These are phyloP conservation scores for Heterobasidion occidentale DNA, from an alignment of 1,284 basidiomycete genomes.

Conservation along the genomic window DNA sequence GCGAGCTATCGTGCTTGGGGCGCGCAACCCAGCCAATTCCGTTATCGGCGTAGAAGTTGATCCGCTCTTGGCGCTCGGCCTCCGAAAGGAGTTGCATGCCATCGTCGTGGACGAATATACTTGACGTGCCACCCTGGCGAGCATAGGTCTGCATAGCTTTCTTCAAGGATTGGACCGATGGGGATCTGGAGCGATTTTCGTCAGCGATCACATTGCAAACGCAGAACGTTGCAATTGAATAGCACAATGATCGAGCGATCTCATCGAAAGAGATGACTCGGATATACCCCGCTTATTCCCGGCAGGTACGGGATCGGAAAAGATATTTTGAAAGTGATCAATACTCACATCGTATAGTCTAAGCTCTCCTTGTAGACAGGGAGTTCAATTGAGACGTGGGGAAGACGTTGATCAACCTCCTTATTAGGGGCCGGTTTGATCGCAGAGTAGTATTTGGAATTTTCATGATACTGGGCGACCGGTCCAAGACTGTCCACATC, in stretches of 20 bases:
- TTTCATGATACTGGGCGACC: constrained; percentile 68
- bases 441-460: constrained; percentile 67
- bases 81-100: constrained; percentile 40
- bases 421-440: constrained; percentile 49
- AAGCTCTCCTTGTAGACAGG: constrained; percentile 78
- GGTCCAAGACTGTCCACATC: constrained; percentile 47
- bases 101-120: constrained; percentile 74
- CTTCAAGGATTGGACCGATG: constrained; percentile 76
- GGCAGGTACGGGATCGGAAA: background rate
- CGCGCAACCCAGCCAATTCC: constrained; percentile 50
- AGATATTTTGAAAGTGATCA: background rate
- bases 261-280: background rate
- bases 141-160: constrained; percentile 84
- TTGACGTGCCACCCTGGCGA: constrained; percentile 71
- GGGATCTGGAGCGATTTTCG: constrained; percentile 31
- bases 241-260: no score
- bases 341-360: constrained; percentile 56
- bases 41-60: constrained; percentile 44
- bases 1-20: constrained; percentile 33
- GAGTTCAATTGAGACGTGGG: constrained; percentile 72
- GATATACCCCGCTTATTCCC: background rate
- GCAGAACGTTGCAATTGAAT: no score
- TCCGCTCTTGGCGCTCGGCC: constrained; percentile 26
- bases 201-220: background rate
- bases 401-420: constrained; percentile 51